phyloP scores from a whole-genome alignment of 805 yeast species.

The Myxozyma mucilagina region DNA sequence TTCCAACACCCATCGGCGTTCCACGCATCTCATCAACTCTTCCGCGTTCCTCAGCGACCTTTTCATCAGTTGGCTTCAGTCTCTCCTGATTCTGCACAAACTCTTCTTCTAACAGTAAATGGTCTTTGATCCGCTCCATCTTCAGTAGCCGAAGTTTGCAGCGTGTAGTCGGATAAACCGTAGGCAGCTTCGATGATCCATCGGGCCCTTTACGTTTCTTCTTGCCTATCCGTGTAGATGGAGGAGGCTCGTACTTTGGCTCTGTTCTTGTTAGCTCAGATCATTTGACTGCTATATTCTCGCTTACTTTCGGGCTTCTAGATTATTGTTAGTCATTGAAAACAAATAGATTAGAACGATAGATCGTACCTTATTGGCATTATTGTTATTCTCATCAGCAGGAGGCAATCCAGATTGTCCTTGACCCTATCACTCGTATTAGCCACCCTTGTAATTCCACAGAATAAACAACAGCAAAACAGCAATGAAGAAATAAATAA shows the following conservation, averaged over 20 bases:
- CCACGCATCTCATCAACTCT: conserved; percentile 96
- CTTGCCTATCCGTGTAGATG: conserved; percentile 88
- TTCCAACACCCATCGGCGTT: conserved; percentile 93
- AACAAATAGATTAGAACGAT: not conserved
- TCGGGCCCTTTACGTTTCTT: conserved; percentile 85
- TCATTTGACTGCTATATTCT: too few species aligned
- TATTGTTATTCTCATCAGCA: conserved; percentile 40
- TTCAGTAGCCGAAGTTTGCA: conserved; percentile 87
- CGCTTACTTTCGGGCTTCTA: conserved; percentile 40
- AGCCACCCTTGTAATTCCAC: not conserved
- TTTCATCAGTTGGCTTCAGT: conserved; percentile 93
- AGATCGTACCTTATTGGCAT: conserved; percentile 32
- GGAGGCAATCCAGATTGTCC: conserved; percentile 40
- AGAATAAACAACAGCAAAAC: not conserved
- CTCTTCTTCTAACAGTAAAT: conserved; percentile 85
- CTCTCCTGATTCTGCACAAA: conserved; percentile 93
- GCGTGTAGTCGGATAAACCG: conserved; percentile 87
- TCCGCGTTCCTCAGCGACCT: conserved; percentile 93
- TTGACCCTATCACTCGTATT: conserved; percentile 37
- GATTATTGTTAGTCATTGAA: not conserved
- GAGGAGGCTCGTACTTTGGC: conserved; percentile 98
- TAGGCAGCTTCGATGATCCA: conserved; percentile 82
- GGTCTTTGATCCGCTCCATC: conserved; percentile 96
- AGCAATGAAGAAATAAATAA: not conserved
- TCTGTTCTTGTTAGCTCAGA: conserved; percentile 49